Percentiles rank a stretch among this genome's conserved stretches.
Conservation (phyloP, 2,329 filamentous ascomycete species). For the Myriosclerotinia scirpicola region DNA sequence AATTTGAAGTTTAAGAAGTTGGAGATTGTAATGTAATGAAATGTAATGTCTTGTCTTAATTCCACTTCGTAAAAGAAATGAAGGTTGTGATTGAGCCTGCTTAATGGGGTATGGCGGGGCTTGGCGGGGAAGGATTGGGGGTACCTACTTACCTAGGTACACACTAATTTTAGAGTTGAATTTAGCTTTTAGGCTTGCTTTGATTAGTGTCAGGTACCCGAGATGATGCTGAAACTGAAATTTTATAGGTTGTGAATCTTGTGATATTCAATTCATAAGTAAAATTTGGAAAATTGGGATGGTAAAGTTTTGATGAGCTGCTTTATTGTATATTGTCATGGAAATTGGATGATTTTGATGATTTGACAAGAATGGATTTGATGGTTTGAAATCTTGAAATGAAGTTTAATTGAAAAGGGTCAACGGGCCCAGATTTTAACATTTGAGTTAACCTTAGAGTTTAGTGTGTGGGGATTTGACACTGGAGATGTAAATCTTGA, state of each 20-base stretch:
- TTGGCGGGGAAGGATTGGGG: constrained; percentile 4
- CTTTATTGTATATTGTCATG: no score
- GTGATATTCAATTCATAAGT: no score
- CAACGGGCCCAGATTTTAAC: background rate
- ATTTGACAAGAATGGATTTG: no score
- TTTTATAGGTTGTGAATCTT: background rate
- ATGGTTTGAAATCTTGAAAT: background rate
- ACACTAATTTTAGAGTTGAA: constrained; percentile 11
- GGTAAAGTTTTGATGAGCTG: no score
- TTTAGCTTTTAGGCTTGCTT: background rate
- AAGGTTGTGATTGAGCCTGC: constrained; percentile 10
- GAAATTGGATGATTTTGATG: no score
- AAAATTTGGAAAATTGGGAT: no score
- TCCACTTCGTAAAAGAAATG: constrained; percentile 5
- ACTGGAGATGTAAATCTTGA: background rate
- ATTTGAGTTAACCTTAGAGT: constrained; percentile 5
- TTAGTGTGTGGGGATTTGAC: background rate
- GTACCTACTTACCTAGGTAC: background rate
- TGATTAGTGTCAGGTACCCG: constrained; percentile 8
- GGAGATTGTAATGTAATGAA: background rate
- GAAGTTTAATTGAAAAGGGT: background rate
- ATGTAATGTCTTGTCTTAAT: background rate
- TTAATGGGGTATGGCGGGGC: constrained; percentile 12
- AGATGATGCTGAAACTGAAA: background rate
- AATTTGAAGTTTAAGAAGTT: background rate